These are phyloP conservation scores for Ganoderma multipileum DNA, from an alignment of 1,284 basidiomycete genomes.

Conservation along the genomic window DNA sequence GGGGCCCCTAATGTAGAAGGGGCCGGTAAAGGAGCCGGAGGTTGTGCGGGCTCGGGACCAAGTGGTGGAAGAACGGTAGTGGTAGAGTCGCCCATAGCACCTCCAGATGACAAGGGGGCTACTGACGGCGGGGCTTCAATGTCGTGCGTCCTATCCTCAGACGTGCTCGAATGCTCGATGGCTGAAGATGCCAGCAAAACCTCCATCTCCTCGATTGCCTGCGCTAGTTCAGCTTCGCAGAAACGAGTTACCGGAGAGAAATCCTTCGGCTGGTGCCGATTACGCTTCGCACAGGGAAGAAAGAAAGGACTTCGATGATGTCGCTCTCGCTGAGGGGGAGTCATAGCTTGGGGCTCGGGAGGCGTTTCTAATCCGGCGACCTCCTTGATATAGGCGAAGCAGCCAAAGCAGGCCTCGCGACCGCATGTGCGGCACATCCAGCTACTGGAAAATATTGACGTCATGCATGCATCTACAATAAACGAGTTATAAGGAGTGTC, in stretches of 20 bases:
- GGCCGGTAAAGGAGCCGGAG: neutral
- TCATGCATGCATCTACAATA: neutral
- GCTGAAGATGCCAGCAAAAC: constrained; percentile 43
- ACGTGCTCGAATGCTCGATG: no score
- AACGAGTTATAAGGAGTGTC: neutral
- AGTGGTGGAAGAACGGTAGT: neutral
- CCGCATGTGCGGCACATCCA: constrained; percentile 12
- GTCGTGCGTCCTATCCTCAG: neutral
- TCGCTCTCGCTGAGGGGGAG: constrained; percentile 55
- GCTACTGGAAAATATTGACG: constrained; percentile 6
- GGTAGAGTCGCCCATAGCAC: neutral
- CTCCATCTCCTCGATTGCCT: constrained; percentile 74
- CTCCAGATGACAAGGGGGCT: neutral
- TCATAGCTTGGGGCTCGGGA: neutral
- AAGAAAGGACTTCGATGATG: constrained; percentile 77
- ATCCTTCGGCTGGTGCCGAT: constrained; percentile 69
- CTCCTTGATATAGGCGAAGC: neutral
- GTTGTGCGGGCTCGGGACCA: neutral
- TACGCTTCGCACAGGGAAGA: constrained; percentile 69
- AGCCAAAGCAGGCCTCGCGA: constrained; percentile 8
- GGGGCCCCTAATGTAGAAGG: neutral
- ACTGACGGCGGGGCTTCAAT: neutral
- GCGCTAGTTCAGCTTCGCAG: constrained; percentile 65
- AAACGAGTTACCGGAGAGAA: constrained; percentile 87
- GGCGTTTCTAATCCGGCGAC: neutral